Conservation (phyloP, 805 yeast species). For the Monosporozyma yasuniensis region DNA sequence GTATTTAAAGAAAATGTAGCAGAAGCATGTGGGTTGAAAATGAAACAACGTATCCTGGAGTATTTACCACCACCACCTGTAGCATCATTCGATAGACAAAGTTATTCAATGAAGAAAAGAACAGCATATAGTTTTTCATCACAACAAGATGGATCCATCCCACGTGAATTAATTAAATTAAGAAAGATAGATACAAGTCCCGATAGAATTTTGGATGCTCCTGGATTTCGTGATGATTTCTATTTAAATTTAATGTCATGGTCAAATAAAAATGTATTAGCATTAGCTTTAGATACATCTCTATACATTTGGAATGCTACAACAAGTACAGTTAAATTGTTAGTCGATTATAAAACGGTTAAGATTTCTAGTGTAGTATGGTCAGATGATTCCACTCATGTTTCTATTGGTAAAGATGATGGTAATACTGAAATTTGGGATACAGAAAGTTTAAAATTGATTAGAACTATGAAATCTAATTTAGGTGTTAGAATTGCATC, state of each 20-base stretch:
- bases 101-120: slow-evolving; percentile 24
- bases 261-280: slow-evolving; percentile 75
- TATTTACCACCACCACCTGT: slow-evolving; percentile 83
- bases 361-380: slow-evolving; percentile 54
- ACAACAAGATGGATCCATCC: neutral
- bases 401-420: slow-evolving; percentile 74
- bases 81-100: slow-evolving; percentile 23
- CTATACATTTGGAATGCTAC: slow-evolving; percentile 91
- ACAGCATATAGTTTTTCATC: slow-evolving; percentile 21
- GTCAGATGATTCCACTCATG: slow-evolving; percentile 84
- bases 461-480: slow-evolving; percentile 66
- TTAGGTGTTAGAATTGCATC: slow-evolving; percentile 72
- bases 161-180: slow-evolving; percentile 52
- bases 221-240: slow-evolving; percentile 88
- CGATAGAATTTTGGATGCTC: slow-evolving; percentile 90
- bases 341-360: slow-evolving; percentile 43
- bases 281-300: slow-evolving; percentile 76
- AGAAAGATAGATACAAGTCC: slow-evolving; percentile 81
- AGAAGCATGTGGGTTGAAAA: slow-evolving; percentile 84
- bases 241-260: slow-evolving; percentile 80
- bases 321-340: slow-evolving; percentile 63
- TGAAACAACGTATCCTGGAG: slow-evolving; percentile 73
- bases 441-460: slow-evolving; percentile 60
- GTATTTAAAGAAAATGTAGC: slow-evolving; percentile 77
- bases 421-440: slow-evolving; percentile 93